Percentiles rank a stretch among this genome's conserved stretches.
phyloP scores from a whole-genome alignment of 2,329 filamentous ascomycete genomes.

The Colletotrichum tropicale region DNA sequence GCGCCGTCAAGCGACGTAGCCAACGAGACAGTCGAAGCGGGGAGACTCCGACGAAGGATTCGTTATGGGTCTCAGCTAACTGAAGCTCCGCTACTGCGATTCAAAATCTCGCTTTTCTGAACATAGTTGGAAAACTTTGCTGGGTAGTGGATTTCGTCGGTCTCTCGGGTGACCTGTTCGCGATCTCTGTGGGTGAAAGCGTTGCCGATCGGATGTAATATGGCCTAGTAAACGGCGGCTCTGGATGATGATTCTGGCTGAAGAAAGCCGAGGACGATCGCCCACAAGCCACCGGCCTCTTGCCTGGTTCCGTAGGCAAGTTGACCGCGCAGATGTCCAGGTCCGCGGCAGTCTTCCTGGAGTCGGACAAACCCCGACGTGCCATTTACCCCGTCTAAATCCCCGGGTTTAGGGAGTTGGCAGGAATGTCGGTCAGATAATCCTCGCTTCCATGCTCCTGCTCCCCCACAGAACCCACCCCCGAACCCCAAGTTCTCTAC shows the following conservation, averaged over 20 bases:
- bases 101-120: too few species aligned
- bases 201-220: too few species aligned
- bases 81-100: too few species aligned
- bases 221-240: neutral
- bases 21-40: neutral
- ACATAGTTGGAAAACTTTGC: too few species aligned
- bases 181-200: too few species aligned
- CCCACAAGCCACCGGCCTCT: too few species aligned
- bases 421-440: neutral
- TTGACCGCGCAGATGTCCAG: accelerated
- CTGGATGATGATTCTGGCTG: neutral
- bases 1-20: neutral
- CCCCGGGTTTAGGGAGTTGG: neutral
- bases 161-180: too few species aligned
- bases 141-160: too few species aligned
- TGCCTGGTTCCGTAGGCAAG: too few species aligned
- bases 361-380: neutral
- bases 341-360: accelerated
- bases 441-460: neutral
- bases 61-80: accelerated
- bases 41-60: neutral
- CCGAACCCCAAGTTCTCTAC: neutral
- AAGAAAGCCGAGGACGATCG: neutral
- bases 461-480: neutral
- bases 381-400: neutral